These are phyloP conservation scores for Vaccinium myrtillus DNA, from an alignment of 148 eudicot genomes.

Conservation along the genomic window DNA sequence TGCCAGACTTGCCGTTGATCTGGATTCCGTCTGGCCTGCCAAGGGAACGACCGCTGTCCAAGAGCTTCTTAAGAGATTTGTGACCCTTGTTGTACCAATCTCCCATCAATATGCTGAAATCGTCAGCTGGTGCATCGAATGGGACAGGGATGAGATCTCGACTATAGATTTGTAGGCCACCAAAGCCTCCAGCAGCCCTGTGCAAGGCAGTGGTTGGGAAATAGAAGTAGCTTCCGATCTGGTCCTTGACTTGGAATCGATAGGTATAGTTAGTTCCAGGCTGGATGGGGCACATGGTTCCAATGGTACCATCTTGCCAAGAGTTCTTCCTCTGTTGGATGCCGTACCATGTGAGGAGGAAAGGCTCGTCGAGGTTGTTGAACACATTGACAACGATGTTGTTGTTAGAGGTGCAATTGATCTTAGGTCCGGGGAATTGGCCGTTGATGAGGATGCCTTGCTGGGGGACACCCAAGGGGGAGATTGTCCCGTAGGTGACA, in stretches of 20 bases:
- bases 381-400: conserved; percentile 28
- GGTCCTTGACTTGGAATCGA: conserved; percentile 33
- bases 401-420: conserved; percentile 29
- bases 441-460: conserved; percentile 34
- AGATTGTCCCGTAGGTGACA: conserved; percentile 27
- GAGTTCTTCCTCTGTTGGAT: conserved; percentile 38
- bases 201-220: conserved; percentile 23
- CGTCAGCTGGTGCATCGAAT: conserved; percentile 22
- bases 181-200: conserved; percentile 30
- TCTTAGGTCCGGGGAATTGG: conserved; percentile 28
- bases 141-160: conserved; percentile 34
- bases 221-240: conserved; percentile 35
- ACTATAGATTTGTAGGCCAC: conserved; percentile 25
- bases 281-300: conserved; percentile 33
- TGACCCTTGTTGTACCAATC: conserved; percentile 34
- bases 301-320: conserved; percentile 32
- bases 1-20: conserved; percentile 32
- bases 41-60: conserved; percentile 24
- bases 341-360: conserved; percentile 31
- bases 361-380: conserved; percentile 34
- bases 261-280: conserved; percentile 34
- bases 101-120: conserved; percentile 27
- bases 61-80: conserved; percentile 13
- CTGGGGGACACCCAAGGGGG: conserved; percentile 27
- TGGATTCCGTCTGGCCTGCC: conserved; percentile 32